These are phyloP conservation scores for Filobasidium uniguttulatum DNA, from an alignment of 1,284 basidiomycete species.

Conservation along the genomic window DNA sequence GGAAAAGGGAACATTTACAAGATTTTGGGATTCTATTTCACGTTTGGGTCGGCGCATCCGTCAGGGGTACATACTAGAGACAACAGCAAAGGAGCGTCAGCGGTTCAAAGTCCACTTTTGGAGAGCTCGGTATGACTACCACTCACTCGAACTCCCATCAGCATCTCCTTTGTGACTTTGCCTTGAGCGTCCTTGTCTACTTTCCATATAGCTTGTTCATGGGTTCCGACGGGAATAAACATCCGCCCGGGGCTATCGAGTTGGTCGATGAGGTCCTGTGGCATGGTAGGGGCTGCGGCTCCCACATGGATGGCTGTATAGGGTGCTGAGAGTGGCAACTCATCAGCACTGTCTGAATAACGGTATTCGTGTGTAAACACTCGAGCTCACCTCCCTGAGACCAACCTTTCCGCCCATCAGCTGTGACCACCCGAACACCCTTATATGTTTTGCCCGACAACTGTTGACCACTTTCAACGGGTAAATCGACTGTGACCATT, in stretches of 20 bases:
- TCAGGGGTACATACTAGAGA: conserved; percentile 13
- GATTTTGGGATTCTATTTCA: background rate
- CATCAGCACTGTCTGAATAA: conserved; percentile 8
- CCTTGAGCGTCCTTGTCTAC: conserved; percentile 70
- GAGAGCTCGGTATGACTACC: background rate
- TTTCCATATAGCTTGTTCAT: conserved; percentile 46
- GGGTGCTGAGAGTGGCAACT: conserved; percentile 42
- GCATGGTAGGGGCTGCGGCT: conserved; percentile 70
- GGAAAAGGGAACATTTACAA: background rate
- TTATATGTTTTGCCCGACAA: conserved; percentile 46
- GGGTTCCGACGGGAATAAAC: conserved; percentile 79
- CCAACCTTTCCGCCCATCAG: conserved; percentile 67
- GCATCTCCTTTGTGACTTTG: conserved; percentile 48
- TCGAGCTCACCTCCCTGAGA: conserved; percentile 4
- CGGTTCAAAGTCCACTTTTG: too few relatives aligned
- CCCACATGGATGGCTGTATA: conserved; percentile 90
- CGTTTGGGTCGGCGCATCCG: conserved; percentile 7
- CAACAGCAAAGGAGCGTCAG: too few relatives aligned
- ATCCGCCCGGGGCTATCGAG: conserved; percentile 55
- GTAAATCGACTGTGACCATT: conserved; percentile 5
- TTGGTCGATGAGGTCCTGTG: conserved; percentile 53
- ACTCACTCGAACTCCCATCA: conserved; percentile 72
- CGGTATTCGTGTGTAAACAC: background rate
- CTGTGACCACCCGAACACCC: conserved; percentile 50
- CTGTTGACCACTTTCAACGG: too few relatives aligned